phyloP scores from a whole-genome alignment of 1,284 basidiomycete genomes.

The Garcileccinum viscosum region DNA sequence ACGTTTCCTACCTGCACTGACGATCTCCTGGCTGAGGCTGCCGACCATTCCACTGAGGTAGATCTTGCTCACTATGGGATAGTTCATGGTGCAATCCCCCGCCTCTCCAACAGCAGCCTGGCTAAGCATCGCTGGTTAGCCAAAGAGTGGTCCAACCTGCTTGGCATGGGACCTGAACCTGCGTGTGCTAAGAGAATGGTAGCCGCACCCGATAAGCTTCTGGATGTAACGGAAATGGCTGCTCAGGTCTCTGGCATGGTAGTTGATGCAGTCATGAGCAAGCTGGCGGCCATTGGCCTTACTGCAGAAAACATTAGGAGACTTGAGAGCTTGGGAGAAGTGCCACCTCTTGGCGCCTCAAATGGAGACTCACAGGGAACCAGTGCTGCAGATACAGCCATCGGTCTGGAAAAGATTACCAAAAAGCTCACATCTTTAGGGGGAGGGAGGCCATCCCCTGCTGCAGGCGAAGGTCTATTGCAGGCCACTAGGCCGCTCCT shows the following conservation, averaged over 20 bases:
- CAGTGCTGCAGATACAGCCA: background rate
- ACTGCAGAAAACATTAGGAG: background rate
- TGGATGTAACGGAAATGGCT: background rate
- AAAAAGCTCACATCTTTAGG: background rate
- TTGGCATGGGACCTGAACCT: slow-evolving; percentile 3
- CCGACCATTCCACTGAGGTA: background rate
- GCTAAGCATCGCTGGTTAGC: slow-evolving; percentile 10
- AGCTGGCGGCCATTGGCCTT: background rate
- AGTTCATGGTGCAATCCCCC: background rate
- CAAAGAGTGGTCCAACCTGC: slow-evolving; percentile 12
- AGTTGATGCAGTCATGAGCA: background rate
- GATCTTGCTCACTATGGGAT: background rate
- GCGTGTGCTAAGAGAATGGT: background rate
- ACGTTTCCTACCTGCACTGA: background rate
- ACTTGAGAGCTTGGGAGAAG: background rate
- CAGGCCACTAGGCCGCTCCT: background rate
- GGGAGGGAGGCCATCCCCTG: background rate
- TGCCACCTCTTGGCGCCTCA: background rate
- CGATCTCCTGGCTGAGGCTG: background rate
- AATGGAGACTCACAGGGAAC: background rate
- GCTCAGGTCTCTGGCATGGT: background rate
- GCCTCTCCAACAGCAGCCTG: slow-evolving; percentile 1
- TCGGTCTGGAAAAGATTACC: background rate
- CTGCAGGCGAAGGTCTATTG: background rate
- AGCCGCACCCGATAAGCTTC: background rate